phyloP scores from a whole-genome alignment of 1,284 basidiomycete genomes.

The Laetiporus sulphureus region DNA sequence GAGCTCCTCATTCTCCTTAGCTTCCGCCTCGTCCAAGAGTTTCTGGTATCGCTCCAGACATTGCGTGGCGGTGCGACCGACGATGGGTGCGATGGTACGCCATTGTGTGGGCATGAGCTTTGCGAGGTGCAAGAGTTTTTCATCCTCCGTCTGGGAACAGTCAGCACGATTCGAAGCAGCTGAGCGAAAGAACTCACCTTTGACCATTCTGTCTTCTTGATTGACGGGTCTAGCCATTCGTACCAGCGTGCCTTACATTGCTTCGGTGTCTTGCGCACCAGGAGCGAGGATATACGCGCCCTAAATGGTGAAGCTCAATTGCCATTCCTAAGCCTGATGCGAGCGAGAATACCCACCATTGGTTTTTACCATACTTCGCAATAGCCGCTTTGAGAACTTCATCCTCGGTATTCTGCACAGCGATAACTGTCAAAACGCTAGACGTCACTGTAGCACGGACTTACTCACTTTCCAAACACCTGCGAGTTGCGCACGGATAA shows the following conservation, averaged over 20 bases:
- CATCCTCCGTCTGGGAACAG: slow-evolving; percentile 74
- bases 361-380: slow-evolving; percentile 96
- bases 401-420: slow-evolving; percentile 82
- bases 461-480: slow-evolving; percentile 64
- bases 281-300: slow-evolving; percentile 96
- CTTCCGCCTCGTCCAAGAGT: slow-evolving; percentile 94
- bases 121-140: slow-evolving; percentile 95
- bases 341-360: slow-evolving; percentile 54
- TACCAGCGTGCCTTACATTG: slow-evolving; percentile 99
- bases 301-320: slow-evolving; percentile 32
- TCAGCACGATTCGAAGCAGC: neutral
- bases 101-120: slow-evolving; percentile 99
- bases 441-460: neutral
- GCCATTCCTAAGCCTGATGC: neutral
- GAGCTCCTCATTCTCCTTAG: slow-evolving; percentile 89
- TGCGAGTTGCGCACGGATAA: slow-evolving; percentile 15
- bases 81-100: slow-evolving; percentile 98
- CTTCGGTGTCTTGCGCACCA: slow-evolving; percentile 98
- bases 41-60: slow-evolving; percentile 99
- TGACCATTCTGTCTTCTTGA: slow-evolving; percentile 99
- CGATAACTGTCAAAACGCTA: slow-evolving; percentile 8
- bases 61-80: slow-evolving; percentile 97
- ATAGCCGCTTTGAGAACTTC: slow-evolving; percentile 97
- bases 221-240: slow-evolving; percentile 99
- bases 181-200: slow-evolving; percentile 49